phyloP scores from a whole-genome alignment of 805 yeast genomes.

The Metschnikowia anglica region DNA sequence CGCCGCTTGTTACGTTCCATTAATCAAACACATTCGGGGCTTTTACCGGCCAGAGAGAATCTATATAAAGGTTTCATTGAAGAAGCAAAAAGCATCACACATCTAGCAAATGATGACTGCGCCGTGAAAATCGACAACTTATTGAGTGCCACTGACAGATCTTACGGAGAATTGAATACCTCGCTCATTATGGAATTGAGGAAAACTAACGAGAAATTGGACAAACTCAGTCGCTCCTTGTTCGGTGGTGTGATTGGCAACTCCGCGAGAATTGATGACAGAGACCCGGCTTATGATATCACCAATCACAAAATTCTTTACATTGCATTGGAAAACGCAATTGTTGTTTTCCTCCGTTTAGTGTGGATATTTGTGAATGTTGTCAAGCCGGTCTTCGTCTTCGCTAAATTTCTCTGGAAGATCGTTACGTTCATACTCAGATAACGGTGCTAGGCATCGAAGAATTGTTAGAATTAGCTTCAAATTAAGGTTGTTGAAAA shows the following conservation, averaged over 20 bases:
- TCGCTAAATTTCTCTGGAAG: conserved; percentile 20
- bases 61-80: conserved; percentile 33
- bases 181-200: conserved; percentile 63
- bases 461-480: no score
- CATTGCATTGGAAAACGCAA: conserved; percentile 48
- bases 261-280: conserved; percentile 16
- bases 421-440: conserved; percentile 4
- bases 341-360: conserved; percentile 50
- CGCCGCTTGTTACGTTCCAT: conserved; percentile 12
- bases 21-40: conserved; percentile 32
- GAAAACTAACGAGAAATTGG: conserved; percentile 49
- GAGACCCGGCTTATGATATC: conserved; percentile 28
- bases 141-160: conserved; percentile 62
- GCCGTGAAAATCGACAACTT: conserved; percentile 59
- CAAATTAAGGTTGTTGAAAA: no score
- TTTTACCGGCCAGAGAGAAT: conserved; percentile 35
- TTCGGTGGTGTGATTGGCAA: conserved; percentile 26
- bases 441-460: neutral
- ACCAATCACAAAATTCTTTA: conserved; percentile 42
- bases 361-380: conserved; percentile 58
- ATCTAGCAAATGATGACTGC: conserved; percentile 41
- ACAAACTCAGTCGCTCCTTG: conserved; percentile 39
- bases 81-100: conserved; percentile 37
- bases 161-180: conserved; percentile 72
- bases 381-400: conserved; percentile 35